Evolutionary conservation across 2,329 filamentous ascomycete genomes (phyloP).

Genomic region (Penicillium capsulatum): DNA sequence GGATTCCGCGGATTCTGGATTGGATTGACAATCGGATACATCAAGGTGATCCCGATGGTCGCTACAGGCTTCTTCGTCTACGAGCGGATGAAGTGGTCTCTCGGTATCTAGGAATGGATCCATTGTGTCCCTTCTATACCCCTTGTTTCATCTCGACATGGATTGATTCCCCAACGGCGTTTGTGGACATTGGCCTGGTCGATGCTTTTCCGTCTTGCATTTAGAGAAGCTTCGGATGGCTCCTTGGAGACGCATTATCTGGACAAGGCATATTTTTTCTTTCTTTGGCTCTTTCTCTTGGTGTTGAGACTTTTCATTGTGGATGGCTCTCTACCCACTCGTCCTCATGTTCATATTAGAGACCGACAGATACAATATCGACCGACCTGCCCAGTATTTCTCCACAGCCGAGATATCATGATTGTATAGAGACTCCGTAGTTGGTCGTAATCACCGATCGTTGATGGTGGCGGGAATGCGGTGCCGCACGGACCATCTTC

Average conservation of each 20-base stretch:
- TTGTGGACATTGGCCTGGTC: conserved; percentile 9
- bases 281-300: too few relatives aligned
- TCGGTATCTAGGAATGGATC: conserved; percentile 56
- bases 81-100: conserved; percentile 58
- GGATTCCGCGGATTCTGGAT: conserved; percentile 85
- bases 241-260: conserved; percentile 10
- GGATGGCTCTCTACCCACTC: too few relatives aligned
- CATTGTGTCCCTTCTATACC: background rate
- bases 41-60: conserved; percentile 86
- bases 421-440: too few relatives aligned
- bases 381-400: too few relatives aligned
- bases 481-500: conserved; percentile 15
- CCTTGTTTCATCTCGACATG: background rate
- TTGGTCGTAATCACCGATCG: too few relatives aligned
- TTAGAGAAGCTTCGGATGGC: conserved; percentile 13
- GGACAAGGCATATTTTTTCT: conserved; percentile 2
- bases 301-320: too few relatives aligned
- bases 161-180: conserved; percentile 21
- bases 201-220: conserved; percentile 5
- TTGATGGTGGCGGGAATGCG: background rate
- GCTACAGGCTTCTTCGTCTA: conserved; percentile 69
- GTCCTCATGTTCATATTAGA: too few relatives aligned
- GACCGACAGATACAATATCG: too few relatives aligned
- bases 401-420: too few relatives aligned
- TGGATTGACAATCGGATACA: conserved; percentile 88